These are phyloP conservation scores for Verticillium nonalfalfae DNA, from an alignment of 2,329 filamentous ascomycete genomes.

Conservation along the genomic window DNA sequence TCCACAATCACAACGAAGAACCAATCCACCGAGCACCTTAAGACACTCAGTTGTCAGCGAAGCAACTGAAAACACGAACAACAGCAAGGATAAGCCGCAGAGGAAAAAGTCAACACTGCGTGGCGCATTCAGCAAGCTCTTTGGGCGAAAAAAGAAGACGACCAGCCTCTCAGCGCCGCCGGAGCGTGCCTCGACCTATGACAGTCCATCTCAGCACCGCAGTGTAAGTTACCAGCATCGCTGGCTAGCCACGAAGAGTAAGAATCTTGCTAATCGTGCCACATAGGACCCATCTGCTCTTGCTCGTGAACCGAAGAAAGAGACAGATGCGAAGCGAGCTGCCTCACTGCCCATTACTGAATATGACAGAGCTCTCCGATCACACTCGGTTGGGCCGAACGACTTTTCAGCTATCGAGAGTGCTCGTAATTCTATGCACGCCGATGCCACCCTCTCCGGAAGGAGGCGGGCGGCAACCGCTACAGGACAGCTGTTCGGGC, in stretches of 20 bases:
- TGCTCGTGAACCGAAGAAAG: slow-evolving; percentile 21
- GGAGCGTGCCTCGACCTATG: slow-evolving; percentile 17
- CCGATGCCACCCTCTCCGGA: slow-evolving; percentile 31
- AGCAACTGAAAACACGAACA: slow-evolving; percentile 24
- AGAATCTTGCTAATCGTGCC: neutral
- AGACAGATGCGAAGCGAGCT: slow-evolving; percentile 44
- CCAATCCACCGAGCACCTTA: slow-evolving; percentile 31
- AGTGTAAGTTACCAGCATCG: slow-evolving; percentile 36
- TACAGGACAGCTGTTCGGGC: slow-evolving; percentile 31
- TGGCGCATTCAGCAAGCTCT: slow-evolving; percentile 49
- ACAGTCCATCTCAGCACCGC: slow-evolving; percentile 27
- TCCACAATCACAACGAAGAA: slow-evolving; percentile 22
- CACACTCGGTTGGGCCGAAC: slow-evolving; percentile 53
- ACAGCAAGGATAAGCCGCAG: slow-evolving; percentile 30
- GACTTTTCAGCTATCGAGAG: slow-evolving; percentile 48
- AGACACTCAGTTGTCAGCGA: slow-evolving; percentile 43
- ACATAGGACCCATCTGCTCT: slow-evolving; percentile 32
- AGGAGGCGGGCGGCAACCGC: slow-evolving; percentile 34
- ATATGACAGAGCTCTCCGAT: slow-evolving; percentile 53
- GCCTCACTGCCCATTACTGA: slow-evolving; percentile 55
- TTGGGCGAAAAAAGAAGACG: slow-evolving; percentile 50
- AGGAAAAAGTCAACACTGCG: slow-evolving; percentile 54
- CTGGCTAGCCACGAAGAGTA: slow-evolving; percentile 4
- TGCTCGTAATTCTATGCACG: slow-evolving; percentile 45
- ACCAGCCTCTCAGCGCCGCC: slow-evolving; percentile 22